Conservation (phyloP, 2,329 filamentous ascomycete species). For the Colletotrichum sp. region DNA sequence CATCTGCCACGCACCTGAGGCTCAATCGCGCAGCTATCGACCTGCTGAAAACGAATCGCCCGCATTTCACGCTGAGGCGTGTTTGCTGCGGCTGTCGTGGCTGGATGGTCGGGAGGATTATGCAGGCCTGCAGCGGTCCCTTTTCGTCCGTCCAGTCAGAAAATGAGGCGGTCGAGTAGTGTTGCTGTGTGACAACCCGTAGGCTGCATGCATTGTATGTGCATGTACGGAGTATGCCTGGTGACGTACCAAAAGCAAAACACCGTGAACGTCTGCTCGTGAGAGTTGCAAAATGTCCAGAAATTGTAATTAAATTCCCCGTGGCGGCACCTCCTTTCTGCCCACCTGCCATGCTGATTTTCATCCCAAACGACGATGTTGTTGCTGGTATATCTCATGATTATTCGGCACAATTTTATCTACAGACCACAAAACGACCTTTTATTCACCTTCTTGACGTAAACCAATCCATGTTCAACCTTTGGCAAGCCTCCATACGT, state of each 20-base stretch:
- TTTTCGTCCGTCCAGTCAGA: background rate
- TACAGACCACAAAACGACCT: background rate
- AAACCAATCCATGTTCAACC: background rate
- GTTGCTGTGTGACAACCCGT: slow-evolving; percentile 5
- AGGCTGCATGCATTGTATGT: slow-evolving; percentile 4
- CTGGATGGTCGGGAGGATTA: background rate
- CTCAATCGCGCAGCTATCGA: background rate
- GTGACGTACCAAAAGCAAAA: slow-evolving; percentile 6
- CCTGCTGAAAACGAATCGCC: background rate
- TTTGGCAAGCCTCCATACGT: background rate
- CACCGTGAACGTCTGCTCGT: background rate
- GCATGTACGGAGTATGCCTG: background rate
- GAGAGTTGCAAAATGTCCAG: background rate
- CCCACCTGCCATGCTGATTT: background rate
- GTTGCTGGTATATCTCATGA: background rate
- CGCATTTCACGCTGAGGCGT: background rate
- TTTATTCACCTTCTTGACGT: background rate
- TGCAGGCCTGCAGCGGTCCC: background rate
- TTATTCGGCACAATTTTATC: background rate
- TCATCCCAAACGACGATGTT: background rate
- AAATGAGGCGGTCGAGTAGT: slow-evolving; percentile 8
- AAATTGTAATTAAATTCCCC: background rate
- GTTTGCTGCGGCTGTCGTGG: background rate
- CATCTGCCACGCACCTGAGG: background rate
- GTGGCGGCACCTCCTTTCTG: background rate